These are phyloP conservation scores for Arthrinium puccinioides DNA, from an alignment of 2,329 filamentous ascomycete species.

Conservation along the genomic window DNA sequence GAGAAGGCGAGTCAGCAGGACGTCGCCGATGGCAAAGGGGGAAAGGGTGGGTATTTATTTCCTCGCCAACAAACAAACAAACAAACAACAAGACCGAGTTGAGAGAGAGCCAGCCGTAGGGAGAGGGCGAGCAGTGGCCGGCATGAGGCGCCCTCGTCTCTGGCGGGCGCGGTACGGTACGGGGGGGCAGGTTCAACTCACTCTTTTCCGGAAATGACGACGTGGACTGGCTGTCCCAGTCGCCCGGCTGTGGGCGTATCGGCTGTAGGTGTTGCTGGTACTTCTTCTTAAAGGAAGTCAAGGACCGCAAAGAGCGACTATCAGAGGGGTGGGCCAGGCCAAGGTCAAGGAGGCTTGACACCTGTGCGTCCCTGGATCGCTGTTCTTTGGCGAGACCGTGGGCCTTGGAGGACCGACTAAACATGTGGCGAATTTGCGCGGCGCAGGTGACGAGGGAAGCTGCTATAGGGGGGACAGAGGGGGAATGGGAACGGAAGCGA, in stretches of 20 bases:
- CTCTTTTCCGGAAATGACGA: conserved; percentile 33
- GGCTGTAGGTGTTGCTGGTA: conserved; percentile 6
- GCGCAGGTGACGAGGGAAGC: conserved; percentile 7
- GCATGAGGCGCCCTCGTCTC: no score
- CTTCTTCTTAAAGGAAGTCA: conserved; percentile 6
- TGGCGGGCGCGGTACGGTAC: no score
- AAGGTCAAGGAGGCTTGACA: conserved; percentile 29
- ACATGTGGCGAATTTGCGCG: conserved; percentile 31
- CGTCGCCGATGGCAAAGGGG: conserved; percentile 12
- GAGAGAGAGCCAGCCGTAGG: not conserved
- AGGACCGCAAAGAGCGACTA: conserved; percentile 22
- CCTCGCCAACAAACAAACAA: no score
- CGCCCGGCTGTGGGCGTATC: conserved; percentile 14
- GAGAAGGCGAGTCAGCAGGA: conserved; percentile 14
- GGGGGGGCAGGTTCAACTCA: no score
- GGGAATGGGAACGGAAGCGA: not conserved
- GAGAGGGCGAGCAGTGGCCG: not conserved
- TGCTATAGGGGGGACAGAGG: not conserved
- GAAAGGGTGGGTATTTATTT: no score
- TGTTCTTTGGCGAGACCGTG: conserved; percentile 31
- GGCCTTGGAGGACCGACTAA: conserved; percentile 32
- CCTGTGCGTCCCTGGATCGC: conserved; percentile 26
- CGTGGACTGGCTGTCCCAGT: conserved; percentile 18
- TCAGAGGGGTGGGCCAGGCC: conserved; percentile 33
- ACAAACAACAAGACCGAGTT: conserved; percentile 3